Evolutionary conservation across 345 rosid species (phyloP).

Genomic region (Eucalyptus viminalis): DNA sequence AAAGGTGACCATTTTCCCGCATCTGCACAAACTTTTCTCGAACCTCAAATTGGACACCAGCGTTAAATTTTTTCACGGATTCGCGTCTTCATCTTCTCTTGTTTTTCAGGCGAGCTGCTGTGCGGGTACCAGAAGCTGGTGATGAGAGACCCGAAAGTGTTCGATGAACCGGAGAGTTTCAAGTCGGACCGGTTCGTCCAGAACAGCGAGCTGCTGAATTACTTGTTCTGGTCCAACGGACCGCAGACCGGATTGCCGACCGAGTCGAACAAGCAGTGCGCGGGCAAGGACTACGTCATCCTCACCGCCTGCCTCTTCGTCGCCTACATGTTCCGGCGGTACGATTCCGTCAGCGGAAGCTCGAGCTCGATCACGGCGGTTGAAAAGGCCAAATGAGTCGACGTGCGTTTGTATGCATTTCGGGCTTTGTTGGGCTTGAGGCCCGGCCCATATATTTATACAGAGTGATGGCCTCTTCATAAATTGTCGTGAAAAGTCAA

Average conservation of each 20-base stretch:
- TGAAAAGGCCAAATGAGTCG: slow-evolving; percentile 11
- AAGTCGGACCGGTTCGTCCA: slow-evolving; percentile 49
- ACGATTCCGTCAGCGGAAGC: slow-evolving; percentile 36
- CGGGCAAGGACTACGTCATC: slow-evolving; percentile 58
- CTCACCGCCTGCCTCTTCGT: slow-evolving; percentile 40
- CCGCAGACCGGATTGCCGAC: slow-evolving; percentile 68
- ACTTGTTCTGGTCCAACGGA: slow-evolving; percentile 82
- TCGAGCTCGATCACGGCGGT: slow-evolving; percentile 40
- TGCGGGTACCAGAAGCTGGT: slow-evolving; percentile 69
- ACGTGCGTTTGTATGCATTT: neutral
- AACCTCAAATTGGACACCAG: neutral
- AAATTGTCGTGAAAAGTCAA: neutral
- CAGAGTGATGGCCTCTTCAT: neutral
- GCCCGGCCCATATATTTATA: neutral
- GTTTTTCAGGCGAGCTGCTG: slow-evolving; percentile 36
- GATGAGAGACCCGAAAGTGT: slow-evolving; percentile 57
- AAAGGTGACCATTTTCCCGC: slow-evolving; percentile 38
- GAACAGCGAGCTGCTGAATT: slow-evolving; percentile 30
- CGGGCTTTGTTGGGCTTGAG: neutral
- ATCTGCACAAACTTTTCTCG: neutral
- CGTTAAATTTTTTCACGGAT: neutral
- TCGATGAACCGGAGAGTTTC: slow-evolving; percentile 59
- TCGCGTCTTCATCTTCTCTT: neutral
- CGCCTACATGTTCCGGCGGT: slow-evolving; percentile 49
- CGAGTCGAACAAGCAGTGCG: slow-evolving; percentile 69